These are phyloP conservation scores for Pistacia atlantica DNA, from an alignment of 345 rosid genomes.

Conservation along the genomic window DNA sequence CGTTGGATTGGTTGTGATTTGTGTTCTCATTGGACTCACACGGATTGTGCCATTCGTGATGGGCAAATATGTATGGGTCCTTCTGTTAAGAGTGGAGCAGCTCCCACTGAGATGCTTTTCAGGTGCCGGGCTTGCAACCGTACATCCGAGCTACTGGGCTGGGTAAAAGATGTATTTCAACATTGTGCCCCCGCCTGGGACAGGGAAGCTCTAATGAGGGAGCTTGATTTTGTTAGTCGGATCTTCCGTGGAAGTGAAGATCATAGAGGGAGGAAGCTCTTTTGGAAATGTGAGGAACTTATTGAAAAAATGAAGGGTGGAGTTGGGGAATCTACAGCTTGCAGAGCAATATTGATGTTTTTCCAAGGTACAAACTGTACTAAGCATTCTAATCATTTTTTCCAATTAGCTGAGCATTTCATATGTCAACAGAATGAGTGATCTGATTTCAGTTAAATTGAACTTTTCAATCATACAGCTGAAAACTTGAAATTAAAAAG, in stretches of 20 bases:
- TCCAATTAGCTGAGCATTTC: neutral
- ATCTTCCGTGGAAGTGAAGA: slow-evolving; percentile 94
- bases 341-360: slow-evolving; percentile 72
- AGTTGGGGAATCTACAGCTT: slow-evolving; percentile 63
- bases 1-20: slow-evolving; percentile 99
- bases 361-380: slow-evolving; percentile 69
- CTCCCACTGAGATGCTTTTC: slow-evolving; percentile 86
- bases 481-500: slow-evolving; percentile 6
- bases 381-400: slow-evolving; percentile 2
- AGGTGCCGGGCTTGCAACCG: slow-evolving; percentile 85
- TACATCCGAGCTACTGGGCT: slow-evolving; percentile 91
- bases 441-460: neutral
- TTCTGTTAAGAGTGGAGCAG: slow-evolving; percentile 65
- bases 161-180: slow-evolving; percentile 97
- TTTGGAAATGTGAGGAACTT: slow-evolving; percentile 90
- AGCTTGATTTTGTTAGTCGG: slow-evolving; percentile 86
- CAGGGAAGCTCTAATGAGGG: slow-evolving; percentile 76
- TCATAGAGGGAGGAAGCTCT: slow-evolving; percentile 76
- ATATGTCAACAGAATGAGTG: neutral
- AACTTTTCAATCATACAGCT: neutral
- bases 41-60: slow-evolving; percentile 94
- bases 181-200: slow-evolving; percentile 97
- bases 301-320: slow-evolving; percentile 85
- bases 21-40: slow-evolving; percentile 98
- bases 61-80: slow-evolving; percentile 81